Base-by-base conservation (phyloP, 129 eudicot genomes). In the Pseudognaphalium luteoalbum region DNA sequence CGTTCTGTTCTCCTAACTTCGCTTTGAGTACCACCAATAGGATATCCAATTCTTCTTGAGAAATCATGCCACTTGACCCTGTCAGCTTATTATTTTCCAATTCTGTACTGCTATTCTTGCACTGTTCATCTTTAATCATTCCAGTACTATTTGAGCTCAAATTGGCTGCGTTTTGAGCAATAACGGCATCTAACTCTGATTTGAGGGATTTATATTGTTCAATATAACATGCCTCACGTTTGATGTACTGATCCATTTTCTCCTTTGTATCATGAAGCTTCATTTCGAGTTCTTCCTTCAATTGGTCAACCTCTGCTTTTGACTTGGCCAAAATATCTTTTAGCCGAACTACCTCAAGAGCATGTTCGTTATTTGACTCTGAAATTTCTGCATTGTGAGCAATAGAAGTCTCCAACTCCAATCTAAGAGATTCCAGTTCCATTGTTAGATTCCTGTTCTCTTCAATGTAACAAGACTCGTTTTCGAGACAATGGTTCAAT, bases 41-140 rank as follows among this genome's bases (percentile, higher is more conserved):
- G 57, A 84, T 82, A 54, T 91, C 93, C 60, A 88, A 70, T 75
- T 94, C 91, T 75, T 83, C 83, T 22, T 71, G 80, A 16, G 81
- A 85, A 32, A 81, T 64, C 86, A 86, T 56, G 66, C 59, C 57
- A 72, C 59, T 78, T 39, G 78, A 96, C 41, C 59, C 68, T 54
- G 60, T 8, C 60, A 19, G 60, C 21, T 54, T 54, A 54, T 80
- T 77, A 14, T 76, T 66, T 81, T 81, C 81, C 78, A 54, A 54
- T 16, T 8, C 1, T n/a, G 10, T 54, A 54, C 60, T 0, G 60
- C n/a, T 54, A 54, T 54, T 54, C 60, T 54, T 54, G 62, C 6
- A n/a, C 12, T 57, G 62, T 7, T 57, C 28, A 57, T 19, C 29
- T 21, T 57, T 14, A 57, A 57, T 12, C 62, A 20, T 57, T 30